These are phyloP conservation scores for Nicotiana otophora DNA, from an alignment of 257 asterid genomes.

Conservation along the genomic window DNA sequence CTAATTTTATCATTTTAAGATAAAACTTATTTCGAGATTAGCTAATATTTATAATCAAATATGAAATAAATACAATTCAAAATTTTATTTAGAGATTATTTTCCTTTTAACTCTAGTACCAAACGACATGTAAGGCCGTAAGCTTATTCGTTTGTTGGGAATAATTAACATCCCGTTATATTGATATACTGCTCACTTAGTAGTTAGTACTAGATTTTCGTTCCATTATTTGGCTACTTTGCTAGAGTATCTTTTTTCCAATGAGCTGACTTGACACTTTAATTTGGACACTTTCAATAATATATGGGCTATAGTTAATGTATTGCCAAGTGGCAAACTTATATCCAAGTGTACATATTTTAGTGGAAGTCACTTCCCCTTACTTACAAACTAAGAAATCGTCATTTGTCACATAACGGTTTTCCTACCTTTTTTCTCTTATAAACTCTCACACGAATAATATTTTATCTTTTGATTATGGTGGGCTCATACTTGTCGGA, in stretches of 20 bases:
- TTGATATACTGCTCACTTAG: not conserved
- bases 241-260: not conserved
- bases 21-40: no score
- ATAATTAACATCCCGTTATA: not conserved
- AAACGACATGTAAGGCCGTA: not conserved
- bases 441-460: not conserved
- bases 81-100: no score
- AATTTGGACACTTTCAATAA: not conserved
- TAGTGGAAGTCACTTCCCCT: conserved; percentile 7
- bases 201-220: not conserved
- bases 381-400: conserved; percentile 58
- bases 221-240: conserved; percentile 2
- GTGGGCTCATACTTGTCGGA: not conserved
- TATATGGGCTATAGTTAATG: not conserved
- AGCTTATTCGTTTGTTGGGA: not conserved
- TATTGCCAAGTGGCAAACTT: conserved; percentile 17
- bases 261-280: not conserved
- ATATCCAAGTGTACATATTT: conserved; percentile 5
- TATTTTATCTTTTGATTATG: not conserved
- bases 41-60: no score
- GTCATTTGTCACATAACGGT: conserved; percentile 22
- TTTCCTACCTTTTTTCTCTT: not conserved
- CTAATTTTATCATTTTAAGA: no score
- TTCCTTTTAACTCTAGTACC: no score
- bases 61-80: no score